Conservation (phyloP, 768 basidiomycete species). For the Trametes punicea region DNA sequence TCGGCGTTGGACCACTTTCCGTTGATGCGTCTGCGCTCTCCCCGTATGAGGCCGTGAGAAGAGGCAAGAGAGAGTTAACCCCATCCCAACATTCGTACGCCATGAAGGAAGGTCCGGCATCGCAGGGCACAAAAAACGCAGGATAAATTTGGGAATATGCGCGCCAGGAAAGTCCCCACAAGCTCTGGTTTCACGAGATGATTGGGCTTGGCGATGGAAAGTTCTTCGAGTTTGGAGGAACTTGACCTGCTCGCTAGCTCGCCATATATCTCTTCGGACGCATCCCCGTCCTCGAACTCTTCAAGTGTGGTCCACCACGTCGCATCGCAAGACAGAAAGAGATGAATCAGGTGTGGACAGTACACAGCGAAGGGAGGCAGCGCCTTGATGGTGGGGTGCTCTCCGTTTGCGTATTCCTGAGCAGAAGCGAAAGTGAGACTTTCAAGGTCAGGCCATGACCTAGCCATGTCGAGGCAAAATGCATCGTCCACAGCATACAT, state of each 20-base stretch:
- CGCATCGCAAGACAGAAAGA: constrained; percentile 4
- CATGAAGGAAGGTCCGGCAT: too few relatives aligned
- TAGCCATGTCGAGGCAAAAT: background rate
- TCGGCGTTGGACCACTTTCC: too few relatives aligned
- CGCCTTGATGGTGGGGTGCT: background rate
- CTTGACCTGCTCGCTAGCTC: background rate
- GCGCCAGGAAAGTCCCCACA: background rate
- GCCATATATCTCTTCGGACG: background rate
- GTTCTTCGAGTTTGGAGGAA: background rate
- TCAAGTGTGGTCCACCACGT: background rate
- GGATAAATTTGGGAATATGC: background rate
- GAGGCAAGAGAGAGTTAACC: too few relatives aligned
- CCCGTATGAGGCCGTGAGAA: too few relatives aligned
- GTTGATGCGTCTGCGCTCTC: too few relatives aligned
- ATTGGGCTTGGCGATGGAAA: background rate
- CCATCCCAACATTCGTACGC: too few relatives aligned
- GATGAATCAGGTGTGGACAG: background rate
- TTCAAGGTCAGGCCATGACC: constrained; percentile 8
- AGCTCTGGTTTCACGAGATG: background rate
- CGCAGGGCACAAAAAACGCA: too few relatives aligned
- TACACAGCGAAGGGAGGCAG: constrained; percentile 7
- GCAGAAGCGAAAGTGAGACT: background rate
- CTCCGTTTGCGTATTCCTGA: background rate
- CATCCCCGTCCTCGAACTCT: background rate
- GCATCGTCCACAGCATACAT: background rate